Evolutionary conservation across 2,329 filamentous ascomycete genomes (phyloP).

Genomic region (Cladosporium sp.): DNA sequence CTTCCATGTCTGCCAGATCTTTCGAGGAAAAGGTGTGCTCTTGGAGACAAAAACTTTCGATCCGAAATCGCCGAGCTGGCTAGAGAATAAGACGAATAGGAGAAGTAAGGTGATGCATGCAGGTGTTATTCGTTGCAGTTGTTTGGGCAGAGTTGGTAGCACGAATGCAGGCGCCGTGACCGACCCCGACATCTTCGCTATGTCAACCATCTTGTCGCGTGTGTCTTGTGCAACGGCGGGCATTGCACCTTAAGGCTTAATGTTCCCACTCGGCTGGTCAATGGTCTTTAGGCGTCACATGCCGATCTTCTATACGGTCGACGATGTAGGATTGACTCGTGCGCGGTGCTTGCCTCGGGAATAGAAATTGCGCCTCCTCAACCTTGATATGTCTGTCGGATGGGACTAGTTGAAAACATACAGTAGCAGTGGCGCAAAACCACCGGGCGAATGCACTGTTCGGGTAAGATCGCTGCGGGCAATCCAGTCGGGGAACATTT

Average conservation of each 20-base stretch:
- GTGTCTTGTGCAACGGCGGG: neutral
- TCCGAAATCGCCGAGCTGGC: conserved; percentile 7
- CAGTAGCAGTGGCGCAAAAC: neutral
- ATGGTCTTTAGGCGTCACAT: neutral
- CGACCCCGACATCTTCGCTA: neutral
- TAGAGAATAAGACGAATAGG: neutral
- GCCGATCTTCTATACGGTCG: neutral
- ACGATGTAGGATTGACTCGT: neutral
- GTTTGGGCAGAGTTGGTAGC: conserved; percentile 6
- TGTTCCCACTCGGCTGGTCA: neutral
- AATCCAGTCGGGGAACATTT: neutral
- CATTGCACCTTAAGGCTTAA: neutral
- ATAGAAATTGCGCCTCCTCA: neutral
- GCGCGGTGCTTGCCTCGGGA: neutral
- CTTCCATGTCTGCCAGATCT: conserved; percentile 80
- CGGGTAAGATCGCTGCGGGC: neutral
- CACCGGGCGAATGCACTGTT: neutral
- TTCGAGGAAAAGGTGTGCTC: conserved; percentile 56
- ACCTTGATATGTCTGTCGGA: neutral
- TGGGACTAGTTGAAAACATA: neutral
- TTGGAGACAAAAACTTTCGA: conserved; percentile 10
- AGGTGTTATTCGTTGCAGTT: conserved; percentile 7
- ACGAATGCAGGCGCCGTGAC: neutral
- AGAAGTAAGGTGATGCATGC: conserved; percentile 1
- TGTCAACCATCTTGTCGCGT: neutral